Evolutionary conservation across 2,329 filamentous ascomycete genomes (phyloP), one percentile per base, ranked within the genome.

Genomic region (Trichothecium roseum): DNA sequence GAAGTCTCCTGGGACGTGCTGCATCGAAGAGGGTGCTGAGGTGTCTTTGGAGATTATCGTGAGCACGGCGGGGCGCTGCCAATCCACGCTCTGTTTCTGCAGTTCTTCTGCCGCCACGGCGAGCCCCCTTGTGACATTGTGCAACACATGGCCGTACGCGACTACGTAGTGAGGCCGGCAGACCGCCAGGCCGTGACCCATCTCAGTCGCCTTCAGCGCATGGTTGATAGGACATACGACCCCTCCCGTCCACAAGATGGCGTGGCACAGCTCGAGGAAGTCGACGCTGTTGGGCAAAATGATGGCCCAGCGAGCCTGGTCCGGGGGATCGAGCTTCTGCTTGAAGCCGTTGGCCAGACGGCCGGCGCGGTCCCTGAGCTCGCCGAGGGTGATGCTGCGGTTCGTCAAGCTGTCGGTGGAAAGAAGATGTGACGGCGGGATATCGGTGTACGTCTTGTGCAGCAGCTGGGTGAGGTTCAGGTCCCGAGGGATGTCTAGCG

Each of bases 211-310:
- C 36, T 59, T 61, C 5, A 63, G 42, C 3, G 55, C 59, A 41
- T 58, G 48, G 31, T 63, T 64, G 22, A 62, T 53, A 2, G 60
- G 59, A 35, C 57, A 62, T 7, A 56, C 48, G 3, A 55, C 48
- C 5, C 59, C 59, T 27, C 60, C 59, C 0, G 54, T 56, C 60
- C 59, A 63, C 10, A 63, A 43, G 5, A 65, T 48, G 4, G 61
- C 54, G 34, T 65, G 62, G 15, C 60, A 55, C 5, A 58, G 40
- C 37, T 66, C 63, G 3, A 66, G 47, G 36, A 61, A 64, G 10
- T 65, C 62, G 20, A 64, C 60, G 29, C 57, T 62, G 41, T 65
- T 66, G 5, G 63, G 63, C 5, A 66, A 44, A 5, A 64, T 51
- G n/a, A 66, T 47, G 1, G 54, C 59, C 60, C 60, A 64, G 37